A percentile compares a stretch with the other conserved stretches of the same genome.
Conservation (phyloP, 306 rosid species). For the Senna siamea region DNA sequence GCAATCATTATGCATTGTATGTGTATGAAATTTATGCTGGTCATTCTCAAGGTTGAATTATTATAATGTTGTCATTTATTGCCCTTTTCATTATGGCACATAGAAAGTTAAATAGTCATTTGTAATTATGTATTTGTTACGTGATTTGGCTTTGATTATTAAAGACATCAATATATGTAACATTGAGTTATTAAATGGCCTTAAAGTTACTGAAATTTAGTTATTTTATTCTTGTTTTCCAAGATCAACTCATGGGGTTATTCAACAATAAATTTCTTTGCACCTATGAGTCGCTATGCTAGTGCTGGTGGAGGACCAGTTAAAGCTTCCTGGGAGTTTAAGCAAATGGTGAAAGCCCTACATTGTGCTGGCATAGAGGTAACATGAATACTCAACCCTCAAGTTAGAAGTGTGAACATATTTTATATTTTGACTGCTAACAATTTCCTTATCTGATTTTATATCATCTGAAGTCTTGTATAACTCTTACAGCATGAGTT, state of each 20-base stretch:
- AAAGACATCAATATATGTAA: slow-evolving; percentile 25
- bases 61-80: not conserved
- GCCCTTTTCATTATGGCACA: not conserved
- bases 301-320: slow-evolving; percentile 95
- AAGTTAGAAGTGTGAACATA: slow-evolving; percentile 24
- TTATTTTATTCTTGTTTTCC: slow-evolving; percentile 31
- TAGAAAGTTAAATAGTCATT: not conserved
- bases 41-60: not conserved
- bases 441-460: not conserved
- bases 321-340: slow-evolving; percentile 85
- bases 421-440: slow-evolving; percentile 16
- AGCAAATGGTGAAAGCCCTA: slow-evolving; percentile 92
- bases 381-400: slow-evolving; percentile 20
- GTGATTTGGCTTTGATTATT: slow-evolving; percentile 25
- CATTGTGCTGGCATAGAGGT: slow-evolving; percentile 98
- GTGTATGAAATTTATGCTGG: not conserved
- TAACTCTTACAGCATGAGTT: slow-evolving; percentile 29
- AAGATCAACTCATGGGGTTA: slow-evolving; percentile 99
- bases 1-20: not conserved
- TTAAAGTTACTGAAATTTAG: slow-evolving; percentile 31
- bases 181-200: slow-evolving; percentile 30
- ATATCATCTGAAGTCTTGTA: slow-evolving; percentile 28
- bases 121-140: not conserved
- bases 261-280: slow-evolving; percentile 92
- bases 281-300: slow-evolving; percentile 98